Percentiles rank a stretch among this genome's conserved stretches.
Conservation (phyloP, 208 protist genomes). For the Leishmania guyanensis region DNA sequence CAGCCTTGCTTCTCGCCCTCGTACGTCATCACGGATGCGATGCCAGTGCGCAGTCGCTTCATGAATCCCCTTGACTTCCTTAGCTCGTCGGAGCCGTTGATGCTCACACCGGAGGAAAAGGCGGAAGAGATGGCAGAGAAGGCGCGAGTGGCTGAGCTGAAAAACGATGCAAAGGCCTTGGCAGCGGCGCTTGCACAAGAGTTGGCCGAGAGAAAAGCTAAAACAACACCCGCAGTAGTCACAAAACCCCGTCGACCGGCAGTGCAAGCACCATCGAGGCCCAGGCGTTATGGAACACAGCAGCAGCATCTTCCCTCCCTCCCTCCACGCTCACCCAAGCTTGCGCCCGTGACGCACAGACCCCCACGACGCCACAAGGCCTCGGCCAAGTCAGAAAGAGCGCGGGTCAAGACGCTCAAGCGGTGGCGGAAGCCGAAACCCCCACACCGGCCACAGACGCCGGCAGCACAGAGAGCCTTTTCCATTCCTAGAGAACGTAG, state of each 20-base stretch:
- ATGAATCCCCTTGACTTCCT: slow-evolving; percentile 31
- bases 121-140: slow-evolving; percentile 6
- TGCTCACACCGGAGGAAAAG: slow-evolving; percentile 28
- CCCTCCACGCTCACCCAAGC: neutral
- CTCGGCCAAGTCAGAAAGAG: neutral
- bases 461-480: neutral
- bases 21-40: slow-evolving; percentile 8
- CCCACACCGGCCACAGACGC: neutral
- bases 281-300: neutral
- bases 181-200: slow-evolving; percentile 5
- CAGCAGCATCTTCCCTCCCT: neutral
- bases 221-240: neutral
- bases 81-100: slow-evolving; percentile 28
- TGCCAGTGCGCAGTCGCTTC: slow-evolving; percentile 30
- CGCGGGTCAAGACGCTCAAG: neutral
- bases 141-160: neutral
- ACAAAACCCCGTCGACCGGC: neutral
- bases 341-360: neutral
- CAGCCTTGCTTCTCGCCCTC: slow-evolving; percentile 18
- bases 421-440: neutral
- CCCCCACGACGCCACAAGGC: neutral
- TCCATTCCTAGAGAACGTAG: neutral
- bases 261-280: neutral
- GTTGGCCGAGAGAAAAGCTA: neutral
- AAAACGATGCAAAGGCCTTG: slow-evolving; percentile 6